Evolutionary conservation across 2,329 filamentous ascomycete species (phyloP), one percentile per base, ranked within the genome.

Genomic region (Verticillium nonalfalfae): DNA sequence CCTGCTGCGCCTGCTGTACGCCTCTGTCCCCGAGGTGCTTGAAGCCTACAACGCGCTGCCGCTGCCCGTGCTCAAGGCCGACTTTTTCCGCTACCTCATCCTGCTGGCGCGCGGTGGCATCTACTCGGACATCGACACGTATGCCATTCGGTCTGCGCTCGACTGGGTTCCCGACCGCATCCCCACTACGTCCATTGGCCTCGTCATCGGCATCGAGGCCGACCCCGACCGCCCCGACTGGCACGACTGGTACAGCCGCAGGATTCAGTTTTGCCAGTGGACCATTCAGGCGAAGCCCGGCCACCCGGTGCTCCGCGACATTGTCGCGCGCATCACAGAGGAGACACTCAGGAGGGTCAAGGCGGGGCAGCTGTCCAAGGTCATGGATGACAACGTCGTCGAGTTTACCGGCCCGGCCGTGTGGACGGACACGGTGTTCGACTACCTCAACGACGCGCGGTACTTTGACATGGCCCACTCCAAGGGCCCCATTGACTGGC

Each of bases 181-280:
- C 52, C 89, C 94, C 57, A 85, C 87, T 65, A 86, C 89, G 64
- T 85, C 87, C 1, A 84, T 98, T 67, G 95, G 95, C 10, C 81
- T 99, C 65, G 88, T 99, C 45, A 83, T 98, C 69, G 95, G 95
- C 62, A 97, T 99, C 66, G 95, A 99, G 78, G 95, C 95, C 4
- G 95, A 99, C 72, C 93, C 95, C 0, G 93, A 98, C 74, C 86
- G 95, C 57, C 85, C 86, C 3, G 95, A 99, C 74, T 99, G 95
- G 95, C 84, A 86, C 39, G 81, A 97, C 1, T 98, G 94, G 95
- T 99, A 98, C 79, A 95, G 92, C 65, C 90, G 95, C 63, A 86
- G 94, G 65, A 93, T 99, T 64, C 95, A 98, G 73, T 98, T 99
- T 76, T 99, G 95, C 77, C 95, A 99, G 75, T 99, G 95, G 95